phyloP scores from a whole-genome alignment of 1,284 basidiomycete species.

The Macrocystidia cucumis region DNA sequence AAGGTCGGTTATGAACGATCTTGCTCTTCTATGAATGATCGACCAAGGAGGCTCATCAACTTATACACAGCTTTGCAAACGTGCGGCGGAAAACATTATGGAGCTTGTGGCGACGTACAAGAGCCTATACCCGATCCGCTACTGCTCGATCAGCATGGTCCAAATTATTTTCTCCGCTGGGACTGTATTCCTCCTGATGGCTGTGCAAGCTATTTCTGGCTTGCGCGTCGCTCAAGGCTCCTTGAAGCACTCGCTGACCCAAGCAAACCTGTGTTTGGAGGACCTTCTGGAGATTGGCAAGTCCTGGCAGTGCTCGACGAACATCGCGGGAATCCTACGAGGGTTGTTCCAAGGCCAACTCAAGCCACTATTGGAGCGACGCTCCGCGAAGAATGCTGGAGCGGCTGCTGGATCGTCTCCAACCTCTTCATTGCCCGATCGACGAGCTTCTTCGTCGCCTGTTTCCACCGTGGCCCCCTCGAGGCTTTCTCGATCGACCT shows the following conservation, averaged over 20 bases:
- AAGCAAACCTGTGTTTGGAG: constrained; percentile 36
- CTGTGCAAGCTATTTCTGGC: constrained; percentile 44
- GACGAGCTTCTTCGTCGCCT: too few relatives aligned
- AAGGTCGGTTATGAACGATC: constrained; percentile 29
- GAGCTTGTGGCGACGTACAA: constrained; percentile 50
- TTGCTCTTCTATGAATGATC: constrained; percentile 1
- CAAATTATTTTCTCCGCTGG: constrained; percentile 63
- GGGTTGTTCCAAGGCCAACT: constrained; percentile 28
- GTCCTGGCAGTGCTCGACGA: constrained; percentile 43
- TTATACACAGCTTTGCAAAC: constrained; percentile 47
- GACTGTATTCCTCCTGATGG: constrained; percentile 50
- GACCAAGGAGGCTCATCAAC: background rate
- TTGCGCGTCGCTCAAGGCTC: constrained; percentile 30
- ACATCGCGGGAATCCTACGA: constrained; percentile 38
- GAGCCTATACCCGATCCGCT: constrained; percentile 50
- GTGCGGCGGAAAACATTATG: constrained; percentile 60
- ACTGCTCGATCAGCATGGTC: constrained; percentile 52
- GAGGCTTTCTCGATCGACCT: too few relatives aligned
- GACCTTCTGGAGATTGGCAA: constrained; percentile 42
- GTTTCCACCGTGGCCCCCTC: too few relatives aligned
- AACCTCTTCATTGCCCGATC: too few relatives aligned
- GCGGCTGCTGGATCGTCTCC: too few relatives aligned
- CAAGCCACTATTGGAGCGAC: constrained; percentile 24
- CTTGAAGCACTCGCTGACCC: constrained; percentile 29
- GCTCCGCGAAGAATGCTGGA: constrained; percentile 9